Evolutionary conservation across 2,329 filamentous ascomycete species (phyloP).

Genomic region (Fusarium devonianum): DNA sequence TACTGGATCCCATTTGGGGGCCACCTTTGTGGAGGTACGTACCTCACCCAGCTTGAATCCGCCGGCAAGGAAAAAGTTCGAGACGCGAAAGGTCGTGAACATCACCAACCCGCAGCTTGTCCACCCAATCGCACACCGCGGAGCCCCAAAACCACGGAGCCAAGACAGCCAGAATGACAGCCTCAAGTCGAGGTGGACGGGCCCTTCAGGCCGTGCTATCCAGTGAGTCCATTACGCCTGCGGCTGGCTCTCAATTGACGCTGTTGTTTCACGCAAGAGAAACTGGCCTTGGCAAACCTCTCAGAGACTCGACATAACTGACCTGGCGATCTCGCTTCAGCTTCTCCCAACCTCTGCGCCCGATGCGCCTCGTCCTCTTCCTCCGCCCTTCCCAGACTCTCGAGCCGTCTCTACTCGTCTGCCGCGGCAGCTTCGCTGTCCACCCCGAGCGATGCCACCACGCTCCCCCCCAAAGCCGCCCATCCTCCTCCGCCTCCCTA

Average conservation of each 20-base stretch:
- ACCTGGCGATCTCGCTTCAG: conserved; percentile 20
- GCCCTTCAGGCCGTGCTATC: conserved; percentile 58
- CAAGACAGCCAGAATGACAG: conserved; percentile 51
- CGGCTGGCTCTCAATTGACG: conserved; percentile 29
- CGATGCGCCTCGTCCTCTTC: conserved; percentile 48
- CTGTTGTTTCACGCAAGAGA: not conserved
- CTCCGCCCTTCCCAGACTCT: conserved; percentile 38
- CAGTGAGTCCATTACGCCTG: conserved; percentile 50
- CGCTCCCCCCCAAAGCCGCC: conserved; percentile 29
- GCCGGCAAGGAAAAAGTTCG: conserved; percentile 40
- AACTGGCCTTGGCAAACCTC: not conserved
- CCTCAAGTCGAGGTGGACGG: conserved; percentile 64
- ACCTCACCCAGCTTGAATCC: conserved; percentile 24
- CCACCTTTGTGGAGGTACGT: conserved; percentile 36
- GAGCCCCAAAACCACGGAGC: conserved; percentile 19
- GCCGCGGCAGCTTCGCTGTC: conserved; percentile 36
- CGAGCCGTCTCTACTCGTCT: conserved; percentile 49
- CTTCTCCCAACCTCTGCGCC: conserved; percentile 47
- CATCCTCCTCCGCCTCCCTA: conserved; percentile 46
- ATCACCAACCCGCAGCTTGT: conserved; percentile 30
- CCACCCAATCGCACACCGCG: conserved; percentile 20
- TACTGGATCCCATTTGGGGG: no score
- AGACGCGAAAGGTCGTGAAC: conserved; percentile 31
- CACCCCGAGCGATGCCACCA: conserved; percentile 24
- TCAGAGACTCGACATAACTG: conserved; percentile 13